Percentiles rank a stretch among this genome's conserved stretches.
These are phyloP conservation scores for Austroboletus rostrupii DNA, from an alignment of 1,284 basidiomycete genomes.

Conservation along the genomic window DNA sequence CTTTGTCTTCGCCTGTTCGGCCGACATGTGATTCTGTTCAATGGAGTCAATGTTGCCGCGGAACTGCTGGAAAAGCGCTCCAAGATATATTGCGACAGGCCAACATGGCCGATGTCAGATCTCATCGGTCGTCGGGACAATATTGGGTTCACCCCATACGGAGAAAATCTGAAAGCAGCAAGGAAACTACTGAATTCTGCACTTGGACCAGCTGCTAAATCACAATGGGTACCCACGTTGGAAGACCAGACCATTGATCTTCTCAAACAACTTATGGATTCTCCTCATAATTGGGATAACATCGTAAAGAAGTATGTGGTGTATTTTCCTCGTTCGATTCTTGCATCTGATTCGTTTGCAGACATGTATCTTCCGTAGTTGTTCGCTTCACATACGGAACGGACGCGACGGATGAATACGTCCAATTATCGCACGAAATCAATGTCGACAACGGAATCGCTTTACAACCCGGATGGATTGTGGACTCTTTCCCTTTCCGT, in stretches of 20 bases:
- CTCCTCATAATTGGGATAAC: conserved; percentile 1
- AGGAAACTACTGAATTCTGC: conserved; percentile 11
- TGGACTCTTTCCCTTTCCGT: conserved; percentile 13
- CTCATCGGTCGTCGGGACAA: conserved; percentile 31
- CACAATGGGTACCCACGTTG: conserved; percentile 6
- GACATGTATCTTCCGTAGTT: conserved; percentile 12
- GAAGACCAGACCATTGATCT: conserved; percentile 10
- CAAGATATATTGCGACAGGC: conserved; percentile 35
- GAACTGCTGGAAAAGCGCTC: conserved; percentile 36
- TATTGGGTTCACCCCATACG: conserved; percentile 12
- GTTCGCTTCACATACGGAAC: conserved; percentile 13
- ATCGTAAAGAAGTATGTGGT: conserved; percentile 2
- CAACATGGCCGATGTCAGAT: conserved; percentile 25
- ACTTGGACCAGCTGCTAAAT: conserved; percentile 2
- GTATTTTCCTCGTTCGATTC: background rate
- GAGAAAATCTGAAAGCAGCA: conserved; percentile 9
- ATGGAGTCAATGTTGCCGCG: conserved; percentile 28
- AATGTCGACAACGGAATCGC: conserved; percentile 10
- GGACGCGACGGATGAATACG: conserved; percentile 11
- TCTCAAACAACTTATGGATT: conserved; percentile 3
- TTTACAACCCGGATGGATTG: conserved; percentile 12
- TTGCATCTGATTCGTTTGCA: background rate
- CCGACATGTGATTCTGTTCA: conserved; percentile 34
- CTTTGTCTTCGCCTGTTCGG: conserved; percentile 32
- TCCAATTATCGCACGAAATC: conserved; percentile 8